Conservation (phyloP, 495 filamentous ascomycete species). For the Penicillium lagena region DNA sequence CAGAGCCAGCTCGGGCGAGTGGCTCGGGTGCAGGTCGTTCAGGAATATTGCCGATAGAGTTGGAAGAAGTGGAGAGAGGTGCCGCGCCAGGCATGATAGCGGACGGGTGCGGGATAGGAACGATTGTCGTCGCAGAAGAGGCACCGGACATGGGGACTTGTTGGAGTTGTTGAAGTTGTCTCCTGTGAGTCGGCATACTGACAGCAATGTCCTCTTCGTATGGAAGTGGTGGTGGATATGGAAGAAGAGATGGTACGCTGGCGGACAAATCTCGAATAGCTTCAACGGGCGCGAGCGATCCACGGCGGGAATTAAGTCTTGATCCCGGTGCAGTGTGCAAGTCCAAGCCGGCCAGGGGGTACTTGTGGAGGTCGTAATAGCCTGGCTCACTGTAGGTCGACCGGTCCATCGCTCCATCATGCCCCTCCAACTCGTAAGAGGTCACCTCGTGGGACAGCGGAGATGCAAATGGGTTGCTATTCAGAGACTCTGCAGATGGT, state of each 20-base stretch:
- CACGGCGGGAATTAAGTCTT: slow-evolving; percentile 19
- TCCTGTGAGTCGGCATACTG: slow-evolving; percentile 9
- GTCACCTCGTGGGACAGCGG: slow-evolving; percentile 23
- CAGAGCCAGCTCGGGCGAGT: slow-evolving; percentile 28
- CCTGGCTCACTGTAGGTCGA: slow-evolving; percentile 38
- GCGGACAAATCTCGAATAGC: slow-evolving; percentile 21
- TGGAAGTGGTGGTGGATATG: slow-evolving; percentile 17
- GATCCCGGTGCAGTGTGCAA: slow-evolving; percentile 19
- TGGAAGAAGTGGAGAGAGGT: slow-evolving; percentile 12
- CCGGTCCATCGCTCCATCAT: slow-evolving; percentile 16
- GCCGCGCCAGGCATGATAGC: slow-evolving; percentile 34
- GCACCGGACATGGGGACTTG: too few species aligned
- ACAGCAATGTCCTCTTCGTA: slow-evolving; percentile 26
- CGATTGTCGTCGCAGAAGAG: background rate
- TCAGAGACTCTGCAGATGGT: slow-evolving; percentile 30
- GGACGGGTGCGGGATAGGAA: slow-evolving; percentile 25
- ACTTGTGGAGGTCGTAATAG: slow-evolving; percentile 3
- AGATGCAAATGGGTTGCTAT: slow-evolving; percentile 22
- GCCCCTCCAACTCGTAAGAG: slow-evolving; percentile 15
- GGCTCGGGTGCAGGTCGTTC: slow-evolving; percentile 21
- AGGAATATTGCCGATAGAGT: slow-evolving; percentile 14
- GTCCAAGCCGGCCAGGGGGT: slow-evolving; percentile 14
- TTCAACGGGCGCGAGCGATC: slow-evolving; percentile 13
- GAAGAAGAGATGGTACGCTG: slow-evolving; percentile 21
- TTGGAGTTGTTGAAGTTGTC: background rate